These are phyloP conservation scores for Dendrothele bispora DNA, from an alignment of 768 basidiomycete genomes.

Conservation along the genomic window DNA sequence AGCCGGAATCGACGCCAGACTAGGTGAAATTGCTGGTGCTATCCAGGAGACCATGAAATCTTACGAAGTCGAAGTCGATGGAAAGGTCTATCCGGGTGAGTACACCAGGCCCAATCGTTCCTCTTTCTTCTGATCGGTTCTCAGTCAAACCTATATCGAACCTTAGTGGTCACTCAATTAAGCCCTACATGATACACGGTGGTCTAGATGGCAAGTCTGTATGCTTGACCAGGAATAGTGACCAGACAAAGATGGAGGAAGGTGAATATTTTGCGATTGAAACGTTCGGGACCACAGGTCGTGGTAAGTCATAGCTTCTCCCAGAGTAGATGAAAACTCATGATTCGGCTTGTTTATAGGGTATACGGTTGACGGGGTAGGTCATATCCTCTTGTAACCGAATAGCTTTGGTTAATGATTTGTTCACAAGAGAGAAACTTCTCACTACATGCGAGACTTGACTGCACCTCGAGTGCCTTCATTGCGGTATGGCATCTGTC, in stretches of 20 bases:
- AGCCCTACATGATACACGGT: slow-evolving; percentile 88
- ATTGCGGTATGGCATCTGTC: too few relatives aligned
- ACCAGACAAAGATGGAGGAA: slow-evolving; percentile 97
- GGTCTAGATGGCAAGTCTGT: slow-evolving; percentile 95
- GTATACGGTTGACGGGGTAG: slow-evolving; percentile 77
- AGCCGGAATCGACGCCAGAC: slow-evolving; percentile 92
- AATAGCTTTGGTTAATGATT: neutral
- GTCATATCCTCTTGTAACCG: slow-evolving; percentile 11
- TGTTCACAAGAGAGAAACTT: slow-evolving; percentile 74
- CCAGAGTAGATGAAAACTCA: too few relatives aligned
- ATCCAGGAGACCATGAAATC: slow-evolving; percentile 99
- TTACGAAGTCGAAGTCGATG: slow-evolving; percentile 90
- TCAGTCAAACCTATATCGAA: slow-evolving; percentile 92
- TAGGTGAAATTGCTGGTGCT: slow-evolving; percentile 87
- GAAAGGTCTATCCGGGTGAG: slow-evolving; percentile 78
- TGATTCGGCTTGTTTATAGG: too few relatives aligned
- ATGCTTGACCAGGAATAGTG: slow-evolving; percentile 82
- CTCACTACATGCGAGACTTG: slow-evolving; percentile 80
- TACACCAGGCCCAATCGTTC: too few relatives aligned
- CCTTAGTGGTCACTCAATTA: slow-evolving; percentile 92
- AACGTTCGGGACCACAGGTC: slow-evolving; percentile 97
- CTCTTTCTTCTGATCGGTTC: neutral
- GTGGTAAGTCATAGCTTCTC: too few relatives aligned
- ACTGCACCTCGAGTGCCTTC: slow-evolving; percentile 70
- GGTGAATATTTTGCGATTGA: slow-evolving; percentile 99